Conservation (phyloP, 768 basidiomycete species). For the Xerocomus spinulosus region DNA sequence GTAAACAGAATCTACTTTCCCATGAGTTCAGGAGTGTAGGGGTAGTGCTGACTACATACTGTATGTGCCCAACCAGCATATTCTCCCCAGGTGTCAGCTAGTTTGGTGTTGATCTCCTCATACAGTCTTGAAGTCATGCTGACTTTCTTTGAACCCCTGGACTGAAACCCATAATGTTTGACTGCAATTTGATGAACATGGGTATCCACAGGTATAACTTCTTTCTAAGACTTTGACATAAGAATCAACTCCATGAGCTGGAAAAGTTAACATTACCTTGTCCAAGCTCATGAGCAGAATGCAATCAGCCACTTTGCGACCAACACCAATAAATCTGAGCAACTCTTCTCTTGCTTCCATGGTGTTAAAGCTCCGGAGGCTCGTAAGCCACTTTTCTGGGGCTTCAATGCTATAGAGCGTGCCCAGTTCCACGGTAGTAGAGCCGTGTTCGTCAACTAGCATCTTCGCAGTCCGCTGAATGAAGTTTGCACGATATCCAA, state of each 20-base stretch:
- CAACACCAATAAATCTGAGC: constrained; percentile 83
- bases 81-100: constrained; percentile 69
- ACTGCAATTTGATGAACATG: constrained; percentile 89
- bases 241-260: neutral
- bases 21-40: neutral
- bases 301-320: constrained; percentile 96
- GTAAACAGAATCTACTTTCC: constrained; percentile 62
- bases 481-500: constrained; percentile 92
- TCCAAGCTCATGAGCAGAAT: constrained; percentile 88
- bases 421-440: neutral
- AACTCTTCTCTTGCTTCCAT: constrained; percentile 67
- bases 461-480: constrained; percentile 80
- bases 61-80: constrained; percentile 92
- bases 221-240: constrained; percentile 44
- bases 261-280: constrained; percentile 51
- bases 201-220: constrained; percentile 92
- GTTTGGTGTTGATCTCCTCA: constrained; percentile 58
- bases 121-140: constrained; percentile 76
- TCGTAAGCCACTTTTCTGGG: constrained; percentile 57
- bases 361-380: constrained; percentile 48
- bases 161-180: constrained; percentile 69
- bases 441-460: constrained; percentile 55
- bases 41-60: constrained; percentile 36
- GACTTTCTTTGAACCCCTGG: constrained; percentile 40
- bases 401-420: constrained; percentile 32